Evolutionary conservation across 2,329 filamentous ascomycete genomes (phyloP), one percentile per base, ranked within the genome.

Genomic region (Salinomyces thailandicus): DNA sequence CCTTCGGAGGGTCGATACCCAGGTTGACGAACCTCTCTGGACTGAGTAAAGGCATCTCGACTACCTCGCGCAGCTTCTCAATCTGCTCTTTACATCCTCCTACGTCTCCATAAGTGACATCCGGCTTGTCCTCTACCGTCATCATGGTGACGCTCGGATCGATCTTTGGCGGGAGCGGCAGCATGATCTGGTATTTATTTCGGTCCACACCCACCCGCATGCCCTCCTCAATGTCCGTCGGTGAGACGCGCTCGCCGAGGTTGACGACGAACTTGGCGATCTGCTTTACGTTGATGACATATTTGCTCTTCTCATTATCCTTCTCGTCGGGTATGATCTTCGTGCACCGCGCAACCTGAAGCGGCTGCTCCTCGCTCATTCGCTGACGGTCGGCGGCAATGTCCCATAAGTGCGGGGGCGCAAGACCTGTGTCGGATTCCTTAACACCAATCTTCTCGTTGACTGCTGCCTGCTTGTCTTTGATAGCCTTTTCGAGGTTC

Each of bases 211-310:
- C 91, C 44, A 98, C 91, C 50, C 91, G 79, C 91, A 98, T 98
- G 47, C 91, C 91, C 64, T 98, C 91, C 60, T 98, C 91, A 55
- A 98, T 98, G 77, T 98, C 91, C 50, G 91, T 96, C 33, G 91
- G 91, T 57, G 84, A 93, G 51, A 98, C 91, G 47, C 91, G 81
- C 60, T 98, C 91, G 52, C 91, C 91, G 35, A 98, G 77, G 64
- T 95, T 91, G 48, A 98, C 91, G 34, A 98, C 91, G 55, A 98
- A 98, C 68, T 98, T 98, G 57, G 91, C 91, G 55, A 98, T 98
- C 65, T 98, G 91, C 72, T 98, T 98, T 52, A 98, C 89, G 66
- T 98, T 98, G 74, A 98, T 98, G 55, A 98, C 87, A 69, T 98
- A 98, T 78, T 96, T 98, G 77, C 83, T 93, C 76, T 98, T 98